Evolutionary conservation across 2,329 filamentous ascomycete genomes (phyloP).

Genomic region (Scedosporium minutisporum): DNA sequence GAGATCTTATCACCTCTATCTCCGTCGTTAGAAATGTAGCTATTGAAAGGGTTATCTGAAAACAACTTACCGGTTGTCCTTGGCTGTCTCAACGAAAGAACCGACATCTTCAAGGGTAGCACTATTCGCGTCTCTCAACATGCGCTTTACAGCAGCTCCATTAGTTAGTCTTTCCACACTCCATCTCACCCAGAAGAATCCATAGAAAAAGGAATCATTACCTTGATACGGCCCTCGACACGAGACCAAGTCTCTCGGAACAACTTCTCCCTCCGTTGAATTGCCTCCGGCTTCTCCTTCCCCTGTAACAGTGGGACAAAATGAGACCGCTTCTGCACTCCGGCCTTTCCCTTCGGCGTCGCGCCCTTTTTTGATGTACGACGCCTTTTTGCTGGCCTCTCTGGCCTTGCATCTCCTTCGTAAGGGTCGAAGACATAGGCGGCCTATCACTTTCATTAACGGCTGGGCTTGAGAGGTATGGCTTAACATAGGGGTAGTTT

Average conservation of each 20-base stretch:
- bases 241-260: conserved; percentile 56
- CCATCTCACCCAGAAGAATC: conserved; percentile 23
- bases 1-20: conserved; percentile 43
- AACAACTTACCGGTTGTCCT: conserved; percentile 19
- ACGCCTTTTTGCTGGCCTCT: conserved; percentile 46
- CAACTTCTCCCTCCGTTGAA: conserved; percentile 44
- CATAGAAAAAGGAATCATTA: not conserved
- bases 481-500: not conserved
- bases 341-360: conserved; percentile 4
- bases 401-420: conserved; percentile 19
- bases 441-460: conserved; percentile 29
- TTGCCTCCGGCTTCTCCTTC: conserved; percentile 37
- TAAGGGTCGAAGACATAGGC: conserved; percentile 53
- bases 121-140: conserved; percentile 51
- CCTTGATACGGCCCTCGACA: conserved; percentile 53
- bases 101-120: conserved; percentile 50
- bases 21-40: not conserved
- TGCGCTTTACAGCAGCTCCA: conserved; percentile 26
- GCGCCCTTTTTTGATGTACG: conserved; percentile 35
- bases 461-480: not conserved
- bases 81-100: conserved; percentile 39
- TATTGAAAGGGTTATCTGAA: not conserved
- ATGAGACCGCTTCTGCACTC: conserved; percentile 13
- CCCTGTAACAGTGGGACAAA: conserved; percentile 48
- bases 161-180: not conserved